phyloP scores from a whole-genome alignment of 2,329 filamentous ascomycete species.

The Diplodia corticola region DNA sequence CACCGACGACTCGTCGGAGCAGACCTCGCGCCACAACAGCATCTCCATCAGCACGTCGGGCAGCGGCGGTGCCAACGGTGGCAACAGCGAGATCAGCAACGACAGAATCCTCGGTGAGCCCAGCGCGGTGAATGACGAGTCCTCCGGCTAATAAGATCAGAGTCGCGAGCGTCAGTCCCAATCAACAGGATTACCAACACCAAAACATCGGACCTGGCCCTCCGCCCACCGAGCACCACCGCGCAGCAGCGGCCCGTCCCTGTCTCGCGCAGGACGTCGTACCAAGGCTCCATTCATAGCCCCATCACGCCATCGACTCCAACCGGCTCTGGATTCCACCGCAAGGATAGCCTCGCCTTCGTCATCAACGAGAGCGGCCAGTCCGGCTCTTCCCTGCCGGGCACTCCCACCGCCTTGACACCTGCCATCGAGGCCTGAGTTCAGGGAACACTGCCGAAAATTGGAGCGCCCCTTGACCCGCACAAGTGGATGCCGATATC shows the following conservation, averaged over 20 bases:
- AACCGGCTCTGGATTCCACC: constrained; percentile 5
- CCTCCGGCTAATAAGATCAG: constrained; percentile 23
- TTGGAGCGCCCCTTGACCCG: constrained; percentile 12
- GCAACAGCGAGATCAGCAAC: constrained; percentile 9
- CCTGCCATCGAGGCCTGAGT: constrained; percentile 21
- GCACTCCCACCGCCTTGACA: constrained; percentile 5
- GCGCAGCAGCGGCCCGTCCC: constrained; percentile 6
- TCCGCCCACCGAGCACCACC: constrained; percentile 20
- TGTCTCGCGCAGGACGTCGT: constrained; percentile 10
- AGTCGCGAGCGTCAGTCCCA: constrained; percentile 18
- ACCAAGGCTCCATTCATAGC: constrained; percentile 9
- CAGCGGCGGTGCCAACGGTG: constrained; percentile 1
- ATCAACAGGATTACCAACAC: neutral
- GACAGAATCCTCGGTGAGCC: constrained; percentile 22
- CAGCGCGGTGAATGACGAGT: constrained; percentile 15
- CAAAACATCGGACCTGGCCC: constrained; percentile 8
- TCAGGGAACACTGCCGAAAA: neutral
- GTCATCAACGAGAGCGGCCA: constrained; percentile 21
- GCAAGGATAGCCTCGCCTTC: constrained; percentile 22
- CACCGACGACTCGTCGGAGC: constrained; percentile 19
- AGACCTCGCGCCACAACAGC: constrained; percentile 16
- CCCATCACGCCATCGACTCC: constrained; percentile 1
- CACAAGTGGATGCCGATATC: constrained; percentile 3
- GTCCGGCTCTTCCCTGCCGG: constrained; percentile 13
- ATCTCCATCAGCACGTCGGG: constrained; percentile 11